Conservation (phyloP, 176 grass and related monocot genomes). For the Cocos nucifera region DNA sequence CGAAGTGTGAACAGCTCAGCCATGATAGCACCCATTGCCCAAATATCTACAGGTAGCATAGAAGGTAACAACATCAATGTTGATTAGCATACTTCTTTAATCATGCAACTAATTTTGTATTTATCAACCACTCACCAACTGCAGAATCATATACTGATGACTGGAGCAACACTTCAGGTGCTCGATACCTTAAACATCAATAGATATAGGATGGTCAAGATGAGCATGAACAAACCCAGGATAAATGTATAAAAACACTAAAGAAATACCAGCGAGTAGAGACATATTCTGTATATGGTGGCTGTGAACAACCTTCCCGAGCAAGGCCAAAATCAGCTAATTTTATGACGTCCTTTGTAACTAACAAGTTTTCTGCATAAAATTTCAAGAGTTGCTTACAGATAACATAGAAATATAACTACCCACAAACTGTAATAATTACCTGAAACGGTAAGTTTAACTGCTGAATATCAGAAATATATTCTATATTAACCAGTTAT, state of each 20-base stretch:
- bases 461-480: too few relatives aligned
- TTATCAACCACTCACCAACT: constrained; percentile 49
- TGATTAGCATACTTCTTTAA: too few relatives aligned
- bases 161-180: constrained; percentile 91
- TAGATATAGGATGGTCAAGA: too few relatives aligned
- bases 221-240: too few relatives aligned
- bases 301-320: constrained; percentile 69
- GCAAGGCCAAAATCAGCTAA: constrained; percentile 96
- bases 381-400: not conserved
- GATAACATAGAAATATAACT: too few relatives aligned
- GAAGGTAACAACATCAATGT: not conserved
- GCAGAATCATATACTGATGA: constrained; percentile 85
- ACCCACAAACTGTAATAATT: too few relatives aligned
- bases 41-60: constrained; percentile 70
- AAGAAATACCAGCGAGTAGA: constrained; percentile 75
- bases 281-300: constrained; percentile 98
- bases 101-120: too few relatives aligned
- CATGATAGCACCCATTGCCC: constrained; percentile 99
- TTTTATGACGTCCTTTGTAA: constrained; percentile 87
- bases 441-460: too few relatives aligned
- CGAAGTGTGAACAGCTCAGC: constrained; percentile 88
- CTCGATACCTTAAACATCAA: constrained; percentile 58
- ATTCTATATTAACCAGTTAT: too few relatives aligned
- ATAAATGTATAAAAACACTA: not conserved
- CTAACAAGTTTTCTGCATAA: constrained; percentile 78